Conservation (phyloP, 768 basidiomycete genomes). For the Coprinopsis marcescibilis region DNA sequence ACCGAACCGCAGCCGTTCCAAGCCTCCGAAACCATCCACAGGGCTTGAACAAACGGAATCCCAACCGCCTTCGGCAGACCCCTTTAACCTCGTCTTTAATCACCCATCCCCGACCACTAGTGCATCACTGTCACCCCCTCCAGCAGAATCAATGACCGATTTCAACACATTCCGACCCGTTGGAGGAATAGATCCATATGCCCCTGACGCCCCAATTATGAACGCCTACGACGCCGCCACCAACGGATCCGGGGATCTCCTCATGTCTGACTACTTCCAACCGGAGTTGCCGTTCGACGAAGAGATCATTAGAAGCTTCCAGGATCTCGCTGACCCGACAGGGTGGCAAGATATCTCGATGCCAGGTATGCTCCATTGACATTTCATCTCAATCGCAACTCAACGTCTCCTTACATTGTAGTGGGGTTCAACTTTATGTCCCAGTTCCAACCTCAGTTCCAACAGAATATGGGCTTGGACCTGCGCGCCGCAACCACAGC, state of each 20-base stretch:
- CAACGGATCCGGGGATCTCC: background rate
- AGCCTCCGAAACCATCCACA: conserved; percentile 9
- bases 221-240: conserved; percentile 5
- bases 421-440: too few species aligned
- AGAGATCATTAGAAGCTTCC: conserved; percentile 57
- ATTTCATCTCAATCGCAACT: too few species aligned
- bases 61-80: conserved; percentile 8
- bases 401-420: too few species aligned
- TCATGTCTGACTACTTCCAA: conserved; percentile 39
- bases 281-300: conserved; percentile 53
- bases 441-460: too few species aligned
- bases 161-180: conserved; percentile 38
- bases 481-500: too few species aligned
- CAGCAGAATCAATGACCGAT: conserved; percentile 37
- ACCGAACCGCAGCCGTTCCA: conserved; percentile 8
- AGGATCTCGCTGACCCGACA: conserved; percentile 47
- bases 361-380: conserved; percentile 48
- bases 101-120: conserved; percentile 32
- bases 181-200: conserved; percentile 16
- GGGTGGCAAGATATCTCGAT: conserved; percentile 51
- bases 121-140: conserved; percentile 41
- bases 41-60: conserved; percentile 5
- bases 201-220: conserved; percentile 20
- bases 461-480: too few species aligned
- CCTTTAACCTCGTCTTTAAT: conserved; percentile 17